Evolutionary conservation across 164 flowering plant genomes (phyloP), one percentile per base, ranked within the genome.

Genomic region (Macadamia integrifolia): DNA sequence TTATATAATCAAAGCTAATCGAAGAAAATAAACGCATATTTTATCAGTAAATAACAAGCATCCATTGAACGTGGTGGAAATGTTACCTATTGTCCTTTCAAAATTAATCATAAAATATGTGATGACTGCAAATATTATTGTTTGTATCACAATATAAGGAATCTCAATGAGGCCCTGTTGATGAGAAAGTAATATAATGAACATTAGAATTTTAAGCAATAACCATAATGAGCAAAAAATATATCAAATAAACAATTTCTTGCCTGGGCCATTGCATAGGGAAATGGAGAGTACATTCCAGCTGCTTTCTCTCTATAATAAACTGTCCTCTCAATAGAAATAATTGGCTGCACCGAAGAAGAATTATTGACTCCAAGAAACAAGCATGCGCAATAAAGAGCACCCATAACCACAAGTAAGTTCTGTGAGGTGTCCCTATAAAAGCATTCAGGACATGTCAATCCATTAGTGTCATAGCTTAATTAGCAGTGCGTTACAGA

Each of bases 211-310:
- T 59, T 55, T 62, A 53, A 17, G 48, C 1, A 40, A n/a, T 28
- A 52, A 23, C 58, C 32, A 32, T 1, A 65, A 43, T 9, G 30
- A 18, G 35, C 11, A 1, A 42, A 59, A 60, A 50, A n/a, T 35
- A 18, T 7, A 15, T 18, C 9, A 44, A 23, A 23, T 31, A 58
- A 13, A 28, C 66, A 66, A 35, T 30, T 13, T 68, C 75, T 62
- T 72, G 84, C 98, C 88, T 93, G 98, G 35, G 98, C 96, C 10
- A 75, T 75, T 32, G 97, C 98, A 82, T 88, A 91, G 35, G 97
- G 80, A 40, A 85, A 67, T 12, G 97, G 78, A 65, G 97, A 81
- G 63, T 89, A 93, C 93, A 90, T 89, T 73, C 94, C 91, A 61
- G 96, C 89, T 65, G 96, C 96, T 72, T 63, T 89, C 78, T 93